A percentile compares a stretch with the other conserved stretches of the same genome.
These are phyloP conservation scores for Diaporthe amygdali DNA, from an alignment of 2,329 filamentous ascomycete genomes.

Conservation along the genomic window DNA sequence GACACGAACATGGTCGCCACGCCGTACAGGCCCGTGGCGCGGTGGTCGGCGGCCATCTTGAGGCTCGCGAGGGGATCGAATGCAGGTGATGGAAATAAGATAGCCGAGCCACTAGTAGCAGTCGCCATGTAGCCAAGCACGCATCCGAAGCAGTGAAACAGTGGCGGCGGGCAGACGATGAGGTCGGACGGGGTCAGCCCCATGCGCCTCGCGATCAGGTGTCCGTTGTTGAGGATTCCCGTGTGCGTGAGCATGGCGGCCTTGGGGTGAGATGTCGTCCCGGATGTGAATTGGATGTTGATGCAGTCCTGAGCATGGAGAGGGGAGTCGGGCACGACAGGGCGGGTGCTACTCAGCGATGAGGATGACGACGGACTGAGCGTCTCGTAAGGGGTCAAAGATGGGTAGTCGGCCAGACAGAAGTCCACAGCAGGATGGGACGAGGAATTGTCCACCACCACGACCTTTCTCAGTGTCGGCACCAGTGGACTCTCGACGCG, in stretches of 20 bases:
- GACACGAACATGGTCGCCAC: slow-evolving; percentile 96
- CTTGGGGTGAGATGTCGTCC: slow-evolving; percentile 91
- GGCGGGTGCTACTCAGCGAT: slow-evolving; percentile 31
- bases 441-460: slow-evolving; percentile 79
- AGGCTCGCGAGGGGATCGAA: slow-evolving; percentile 82
- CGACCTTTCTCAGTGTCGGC: slow-evolving; percentile 72
- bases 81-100: slow-evolving; percentile 85
- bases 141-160: slow-evolving; percentile 91
- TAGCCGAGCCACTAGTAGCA: slow-evolving; percentile 76
- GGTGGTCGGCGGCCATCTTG: slow-evolving; percentile 55
- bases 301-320: slow-evolving; percentile 72
- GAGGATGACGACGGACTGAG: slow-evolving; percentile 35
- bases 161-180: slow-evolving; percentile 83
- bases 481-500: slow-evolving; percentile 54
- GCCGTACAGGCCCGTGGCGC: slow-evolving; percentile 76
- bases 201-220: slow-evolving; percentile 85
- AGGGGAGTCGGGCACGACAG: slow-evolving; percentile 49
- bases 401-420: slow-evolving; percentile 43
- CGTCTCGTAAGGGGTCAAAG: slow-evolving; percentile 51
- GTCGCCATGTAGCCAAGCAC: slow-evolving; percentile 97
- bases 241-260: slow-evolving; percentile 87
- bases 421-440: slow-evolving; percentile 52
- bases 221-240: slow-evolving; percentile 91
- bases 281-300: slow-evolving; percentile 97
- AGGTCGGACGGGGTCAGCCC: slow-evolving; percentile 74